Conservation (phyloP, 1,284 basidiomycete genomes). For the Cryptococcus sp. region DNA sequence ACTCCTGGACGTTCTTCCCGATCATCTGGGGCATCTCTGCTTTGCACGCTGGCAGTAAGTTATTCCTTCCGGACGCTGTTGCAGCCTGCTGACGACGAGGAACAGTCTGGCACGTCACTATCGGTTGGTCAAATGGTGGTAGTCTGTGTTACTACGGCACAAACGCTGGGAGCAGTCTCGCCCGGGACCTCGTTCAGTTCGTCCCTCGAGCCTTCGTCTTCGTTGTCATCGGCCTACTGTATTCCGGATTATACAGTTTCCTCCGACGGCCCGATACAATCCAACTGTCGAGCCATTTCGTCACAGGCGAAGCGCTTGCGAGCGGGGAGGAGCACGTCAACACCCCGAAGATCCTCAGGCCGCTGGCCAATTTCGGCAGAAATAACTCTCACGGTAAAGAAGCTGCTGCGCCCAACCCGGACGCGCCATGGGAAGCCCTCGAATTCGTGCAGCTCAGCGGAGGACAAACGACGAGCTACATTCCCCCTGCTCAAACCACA, state of each 20-base stretch:
- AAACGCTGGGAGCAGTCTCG: slow-evolving; percentile 13
- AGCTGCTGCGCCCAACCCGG: slow-evolving; percentile 16
- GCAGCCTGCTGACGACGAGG: too few relatives aligned
- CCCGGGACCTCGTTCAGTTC: slow-evolving; percentile 46
- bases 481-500: too few relatives aligned
- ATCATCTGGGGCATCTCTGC: slow-evolving; percentile 37
- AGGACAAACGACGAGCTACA: neutral
- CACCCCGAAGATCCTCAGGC: slow-evolving; percentile 14
- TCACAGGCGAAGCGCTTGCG: slow-evolving; percentile 14
- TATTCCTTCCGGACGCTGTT: neutral
- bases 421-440: slow-evolving; percentile 43
- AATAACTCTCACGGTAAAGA: slow-evolving; percentile 1
- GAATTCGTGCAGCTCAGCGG: slow-evolving; percentile 37
- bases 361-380: slow-evolving; percentile 11
- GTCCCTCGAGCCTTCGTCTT: slow-evolving; percentile 49
- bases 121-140: slow-evolving; percentile 35
- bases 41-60: slow-evolving; percentile 42
- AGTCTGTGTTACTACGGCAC: slow-evolving; percentile 46
- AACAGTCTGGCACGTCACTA: slow-evolving; percentile 38
- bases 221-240: slow-evolving; percentile 38
- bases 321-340: slow-evolving; percentile 1
- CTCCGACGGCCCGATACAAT: slow-evolving; percentile 49
- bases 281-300: slow-evolving; percentile 36
- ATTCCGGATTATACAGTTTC: slow-evolving; percentile 44
- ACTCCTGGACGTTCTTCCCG: slow-evolving; percentile 30